Base-by-base conservation (phyloP, 2,329 filamentous ascomycete species). In the Aureobasidium pullulans region DNA sequence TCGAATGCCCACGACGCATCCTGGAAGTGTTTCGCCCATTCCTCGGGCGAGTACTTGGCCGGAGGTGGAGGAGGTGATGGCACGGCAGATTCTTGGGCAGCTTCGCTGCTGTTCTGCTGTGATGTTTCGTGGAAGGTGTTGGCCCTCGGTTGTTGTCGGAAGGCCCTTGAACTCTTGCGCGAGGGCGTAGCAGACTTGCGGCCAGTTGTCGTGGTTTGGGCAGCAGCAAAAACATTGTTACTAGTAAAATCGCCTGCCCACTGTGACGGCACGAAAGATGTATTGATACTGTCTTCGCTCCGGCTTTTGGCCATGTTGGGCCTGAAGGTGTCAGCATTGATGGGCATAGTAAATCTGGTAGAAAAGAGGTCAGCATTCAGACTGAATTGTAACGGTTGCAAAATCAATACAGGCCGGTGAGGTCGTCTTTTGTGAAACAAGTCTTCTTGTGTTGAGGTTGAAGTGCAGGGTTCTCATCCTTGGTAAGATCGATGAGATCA, bases 231-330 rank as follows among this genome's bases (percentile, higher is more conserved):
- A 63, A 77, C 70, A 23, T 59, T 58, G 40, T 57, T 60, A 46
- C 74, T 74, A 49, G 71, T 66, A 62, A 79, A 79, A 48, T 72
- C 75, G 40, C 76, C 77, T 64, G 71, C 72, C 72, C 75, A 79
- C 32, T 75, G 75, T 28, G 71, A 70, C 23, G 77, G 73, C 7
- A 75, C 75, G 64, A 79, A 80, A 31, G 74, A 76, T 53, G 76
- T 76, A 60, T 79, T 78, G 68, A 79, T 78, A 61, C 73, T 74
- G 60, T 79, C 77, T 47, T 75, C 73, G 62, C 77, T 80, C 61
- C 72, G 71, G 63, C 75, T 78, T 63, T 77, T 76, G 65, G 71
- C 71, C 16, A 66, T 65, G 19, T 65, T 66, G 6, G 64, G 58
- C 10, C 62, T 47, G 57, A 64, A 63, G 6, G 59, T 62, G 34